These are phyloP conservation scores for Cryptosporidium muris DNA, from an alignment of 169 alveolate species.

Conservation along the genomic window DNA sequence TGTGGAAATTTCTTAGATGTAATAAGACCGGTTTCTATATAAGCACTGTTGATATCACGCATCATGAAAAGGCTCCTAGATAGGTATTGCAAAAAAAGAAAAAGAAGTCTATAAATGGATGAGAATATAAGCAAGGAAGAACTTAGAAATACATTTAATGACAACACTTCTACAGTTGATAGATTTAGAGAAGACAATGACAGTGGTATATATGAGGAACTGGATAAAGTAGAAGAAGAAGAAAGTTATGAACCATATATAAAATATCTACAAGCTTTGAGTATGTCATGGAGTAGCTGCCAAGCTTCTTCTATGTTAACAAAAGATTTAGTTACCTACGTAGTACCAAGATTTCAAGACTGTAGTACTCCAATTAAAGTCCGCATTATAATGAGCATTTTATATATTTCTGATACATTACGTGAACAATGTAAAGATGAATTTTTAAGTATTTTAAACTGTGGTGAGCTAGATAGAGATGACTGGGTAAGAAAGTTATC, in stretches of 20 bases:
- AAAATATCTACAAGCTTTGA: slow-evolving; percentile 57
- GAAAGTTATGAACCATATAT: slow-evolving; percentile 67
- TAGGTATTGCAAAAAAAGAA: background rate
- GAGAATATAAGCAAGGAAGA: background rate
- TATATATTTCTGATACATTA: slow-evolving; percentile 79
- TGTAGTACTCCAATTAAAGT: slow-evolving; percentile 85
- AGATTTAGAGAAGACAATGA: background rate
- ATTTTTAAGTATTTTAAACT: slow-evolving; percentile 74
- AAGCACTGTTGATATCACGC: too few species aligned
- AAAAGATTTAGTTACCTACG: slow-evolving; percentile 77
- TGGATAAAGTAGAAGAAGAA: slow-evolving; percentile 36
- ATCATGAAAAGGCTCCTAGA: background rate
- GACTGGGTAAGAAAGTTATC: slow-evolving; percentile 90
- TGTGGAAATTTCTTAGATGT: too few species aligned
- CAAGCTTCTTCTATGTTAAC: slow-evolving; percentile 82
- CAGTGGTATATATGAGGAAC: background rate
- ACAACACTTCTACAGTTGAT: background rate
- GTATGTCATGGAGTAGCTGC: slow-evolving; percentile 82
- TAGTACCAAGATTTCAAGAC: slow-evolving; percentile 81
- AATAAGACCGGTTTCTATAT: too few species aligned
- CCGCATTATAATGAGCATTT: slow-evolving; percentile 80
- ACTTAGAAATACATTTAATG: background rate
- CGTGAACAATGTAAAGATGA: slow-evolving; percentile 71
- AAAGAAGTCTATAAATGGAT: background rate
- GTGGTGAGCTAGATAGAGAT: slow-evolving; percentile 87